A percentile compares a stretch with the other conserved stretches of the same genome.
These are phyloP conservation scores for Petasospora fabianii DNA, from an alignment of 1,139 yeast species.

Conservation along the genomic window DNA sequence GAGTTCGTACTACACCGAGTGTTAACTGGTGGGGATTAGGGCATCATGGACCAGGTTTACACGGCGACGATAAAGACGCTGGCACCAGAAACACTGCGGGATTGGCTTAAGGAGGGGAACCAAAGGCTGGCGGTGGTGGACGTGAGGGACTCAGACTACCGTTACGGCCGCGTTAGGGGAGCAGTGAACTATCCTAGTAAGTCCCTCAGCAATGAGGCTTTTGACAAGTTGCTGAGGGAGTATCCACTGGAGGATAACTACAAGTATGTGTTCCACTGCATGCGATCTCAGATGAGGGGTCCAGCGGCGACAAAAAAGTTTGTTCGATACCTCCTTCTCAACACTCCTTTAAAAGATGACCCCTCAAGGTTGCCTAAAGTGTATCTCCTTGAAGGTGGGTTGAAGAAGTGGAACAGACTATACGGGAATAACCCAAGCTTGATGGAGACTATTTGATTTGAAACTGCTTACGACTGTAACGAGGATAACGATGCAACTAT, in stretches of 20 bases:
- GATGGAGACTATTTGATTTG: slow-evolving; percentile 7
- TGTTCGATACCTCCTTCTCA: slow-evolving; percentile 7
- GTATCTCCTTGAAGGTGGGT: slow-evolving; percentile 22
- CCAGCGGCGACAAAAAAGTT: slow-evolving; percentile 20
- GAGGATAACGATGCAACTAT: no score
- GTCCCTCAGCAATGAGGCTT: slow-evolving; percentile 22
- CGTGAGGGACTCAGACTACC: slow-evolving; percentile 24
- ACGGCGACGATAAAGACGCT: slow-evolving; percentile 2
- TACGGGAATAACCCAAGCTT: slow-evolving; percentile 16
- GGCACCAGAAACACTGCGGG: slow-evolving; percentile 6
- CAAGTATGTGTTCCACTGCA: slow-evolving; percentile 23
- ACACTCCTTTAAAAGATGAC: slow-evolving; percentile 9
- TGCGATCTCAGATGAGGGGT: slow-evolving; percentile 25
- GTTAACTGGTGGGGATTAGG: no score
- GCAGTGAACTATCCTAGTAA: slow-evolving; percentile 16
- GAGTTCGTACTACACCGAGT: no score
- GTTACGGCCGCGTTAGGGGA: slow-evolving; percentile 15
- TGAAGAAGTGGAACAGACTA: slow-evolving; percentile 21
- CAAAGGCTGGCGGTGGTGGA: slow-evolving; percentile 16
- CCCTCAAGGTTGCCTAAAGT: slow-evolving; percentile 12
- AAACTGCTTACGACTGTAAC: no score
- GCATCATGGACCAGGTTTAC: slow-evolving; percentile 12
- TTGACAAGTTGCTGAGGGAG: slow-evolving; percentile 43
- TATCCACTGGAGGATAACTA: slow-evolving; percentile 49
- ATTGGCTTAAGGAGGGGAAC: slow-evolving; percentile 12